Evolutionary conservation across 2,329 filamentous ascomycete genomes (phyloP).

Genomic region (Arthrobotrys sphaeroides): DNA sequence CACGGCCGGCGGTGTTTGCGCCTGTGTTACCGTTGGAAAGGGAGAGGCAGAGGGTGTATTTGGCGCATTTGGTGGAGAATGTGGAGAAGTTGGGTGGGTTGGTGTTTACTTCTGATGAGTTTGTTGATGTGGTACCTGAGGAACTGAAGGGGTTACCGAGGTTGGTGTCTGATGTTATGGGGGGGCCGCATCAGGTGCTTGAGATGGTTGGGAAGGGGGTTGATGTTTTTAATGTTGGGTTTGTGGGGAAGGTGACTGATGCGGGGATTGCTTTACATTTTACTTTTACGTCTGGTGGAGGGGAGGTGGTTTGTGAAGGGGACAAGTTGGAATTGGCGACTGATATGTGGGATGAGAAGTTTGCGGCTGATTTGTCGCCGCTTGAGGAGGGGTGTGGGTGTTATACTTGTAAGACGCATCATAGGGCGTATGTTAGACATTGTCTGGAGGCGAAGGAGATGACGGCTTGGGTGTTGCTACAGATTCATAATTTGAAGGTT

Average conservation of each 20-base stretch:
- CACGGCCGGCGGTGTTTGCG: constrained; percentile 67
- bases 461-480: constrained; percentile 91
- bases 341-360: constrained; percentile 76
- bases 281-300: constrained; percentile 69
- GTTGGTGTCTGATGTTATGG: constrained; percentile 75
- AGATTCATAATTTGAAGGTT: constrained; percentile 86
- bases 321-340: constrained; percentile 70
- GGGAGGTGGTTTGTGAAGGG: constrained; percentile 19
- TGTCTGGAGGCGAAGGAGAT: constrained; percentile 91
- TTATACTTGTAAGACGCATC: constrained; percentile 84
- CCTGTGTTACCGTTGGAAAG: constrained; percentile 79
- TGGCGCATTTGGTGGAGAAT: constrained; percentile 76
- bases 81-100: constrained; percentile 71
- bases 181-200: constrained; percentile 79
- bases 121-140: constrained; percentile 73
- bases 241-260: constrained; percentile 78
- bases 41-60: constrained; percentile 79
- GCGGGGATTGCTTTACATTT: constrained; percentile 86
- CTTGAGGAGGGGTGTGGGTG: constrained; percentile 75
- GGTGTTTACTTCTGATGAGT: constrained; percentile 70
- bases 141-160: constrained; percentile 73
- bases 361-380: constrained; percentile 72
- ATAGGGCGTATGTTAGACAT: constrained; percentile 87
- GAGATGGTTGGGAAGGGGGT: constrained; percentile 78
- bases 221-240: constrained; percentile 81